These are phyloP conservation scores for Kwoniella dendrophila DNA, from an alignment of 768 basidiomycete genomes.

Conservation along the genomic window DNA sequence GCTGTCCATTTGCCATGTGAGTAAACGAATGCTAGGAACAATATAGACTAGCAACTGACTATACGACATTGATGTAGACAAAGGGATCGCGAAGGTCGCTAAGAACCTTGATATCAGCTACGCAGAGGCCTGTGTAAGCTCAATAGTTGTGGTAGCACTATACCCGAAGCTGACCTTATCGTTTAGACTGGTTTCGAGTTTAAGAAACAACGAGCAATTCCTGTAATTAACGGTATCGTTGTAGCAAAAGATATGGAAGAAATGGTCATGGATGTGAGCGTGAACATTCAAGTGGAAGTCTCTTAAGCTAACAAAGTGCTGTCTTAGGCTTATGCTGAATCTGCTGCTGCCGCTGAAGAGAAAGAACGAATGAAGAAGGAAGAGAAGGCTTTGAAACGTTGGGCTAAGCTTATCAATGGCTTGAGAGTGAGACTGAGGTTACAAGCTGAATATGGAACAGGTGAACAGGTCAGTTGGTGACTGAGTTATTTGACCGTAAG, in stretches of 20 bases:
- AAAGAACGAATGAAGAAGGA: conserved; percentile 73
- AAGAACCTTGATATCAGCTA: conserved; percentile 81
- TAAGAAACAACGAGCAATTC: conserved; percentile 83
- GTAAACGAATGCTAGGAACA: conserved; percentile 50
- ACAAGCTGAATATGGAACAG: conserved; percentile 69
- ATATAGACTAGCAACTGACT: conserved; percentile 5
- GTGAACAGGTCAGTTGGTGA: conserved; percentile 27
- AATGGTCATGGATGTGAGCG: conserved; percentile 70
- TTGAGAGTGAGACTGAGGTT: conserved; percentile 81
- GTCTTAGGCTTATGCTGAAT: conserved; percentile 81
- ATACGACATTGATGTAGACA: conserved; percentile 61
- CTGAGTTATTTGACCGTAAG: not conserved
- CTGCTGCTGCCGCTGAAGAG: conserved; percentile 74
- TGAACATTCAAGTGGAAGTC: not conserved
- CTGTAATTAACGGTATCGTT: conserved; percentile 82
- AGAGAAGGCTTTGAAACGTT: conserved; percentile 80
- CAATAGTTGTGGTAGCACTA: not conserved
- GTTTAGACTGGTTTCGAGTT: conserved; percentile 91
- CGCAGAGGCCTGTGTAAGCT: conserved; percentile 91
- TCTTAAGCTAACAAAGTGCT: not conserved
- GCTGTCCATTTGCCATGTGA: conserved; percentile 87
- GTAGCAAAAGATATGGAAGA: conserved; percentile 78
- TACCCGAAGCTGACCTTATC: not conserved
- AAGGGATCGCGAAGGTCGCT: conserved; percentile 85
- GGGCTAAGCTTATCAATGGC: conserved; percentile 84